These are phyloP conservation scores for Russula vinacea DNA, from an alignment of 768 basidiomycete species.

Conservation along the genomic window DNA sequence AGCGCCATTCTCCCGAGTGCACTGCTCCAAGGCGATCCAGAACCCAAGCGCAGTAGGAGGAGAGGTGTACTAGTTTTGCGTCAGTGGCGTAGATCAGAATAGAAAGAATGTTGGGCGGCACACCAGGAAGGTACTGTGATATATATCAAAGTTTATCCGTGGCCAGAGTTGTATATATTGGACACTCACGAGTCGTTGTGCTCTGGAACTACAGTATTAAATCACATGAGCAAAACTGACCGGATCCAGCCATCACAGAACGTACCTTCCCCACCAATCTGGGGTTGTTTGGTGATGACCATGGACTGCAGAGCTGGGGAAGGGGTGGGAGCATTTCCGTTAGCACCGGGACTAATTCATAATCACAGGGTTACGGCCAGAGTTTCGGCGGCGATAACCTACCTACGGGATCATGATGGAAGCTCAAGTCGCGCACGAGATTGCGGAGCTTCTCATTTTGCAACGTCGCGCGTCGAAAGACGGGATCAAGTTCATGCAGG, in stretches of 20 bases:
- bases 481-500: conserved; percentile 80
- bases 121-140: conserved; percentile 68
- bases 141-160: background rate
- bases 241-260: background rate
- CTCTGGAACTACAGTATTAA: conserved; percentile 58
- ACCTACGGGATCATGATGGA: conserved; percentile 85
- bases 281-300: conserved; percentile 93
- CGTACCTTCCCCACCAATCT: conserved; percentile 87
- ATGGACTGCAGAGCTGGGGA: conserved; percentile 79
- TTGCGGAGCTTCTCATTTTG: conserved; percentile 68
- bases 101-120: conserved; percentile 30
- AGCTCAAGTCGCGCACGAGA: conserved; percentile 73
- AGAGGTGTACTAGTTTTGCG: conserved; percentile 74
- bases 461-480: conserved; percentile 75
- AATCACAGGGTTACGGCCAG: conserved; percentile 1
- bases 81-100: conserved; percentile 13
- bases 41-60: conserved; percentile 92
- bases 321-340: conserved; percentile 9
- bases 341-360: conserved; percentile 18
- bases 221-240: background rate
- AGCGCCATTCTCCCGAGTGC: conserved; percentile 79
- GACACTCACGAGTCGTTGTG: conserved; percentile 88
- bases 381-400: conserved; percentile 28
- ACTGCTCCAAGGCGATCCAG: conserved; percentile 93
- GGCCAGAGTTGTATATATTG: background rate